phyloP scores from a whole-genome alignment of 306 rosid genomes.

The Vigna angularis region DNA sequence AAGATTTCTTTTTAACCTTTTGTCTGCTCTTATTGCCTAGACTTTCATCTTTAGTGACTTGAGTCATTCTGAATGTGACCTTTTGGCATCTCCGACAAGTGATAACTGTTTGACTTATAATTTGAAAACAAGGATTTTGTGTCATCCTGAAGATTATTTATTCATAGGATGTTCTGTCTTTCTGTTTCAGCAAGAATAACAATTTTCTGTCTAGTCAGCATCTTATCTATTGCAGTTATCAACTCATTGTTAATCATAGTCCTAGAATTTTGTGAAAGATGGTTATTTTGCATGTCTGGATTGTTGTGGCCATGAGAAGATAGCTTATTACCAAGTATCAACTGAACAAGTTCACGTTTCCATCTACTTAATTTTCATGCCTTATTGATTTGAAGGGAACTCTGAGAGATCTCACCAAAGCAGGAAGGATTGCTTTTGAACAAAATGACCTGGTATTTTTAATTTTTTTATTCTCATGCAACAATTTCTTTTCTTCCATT shows the following conservation, averaged over 20 bases:
- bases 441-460: slow-evolving; percentile 59
- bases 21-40: slow-evolving; percentile 14
- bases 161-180: background rate
- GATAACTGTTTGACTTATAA: background rate
- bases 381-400: slow-evolving; percentile 67
- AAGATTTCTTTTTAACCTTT: background rate
- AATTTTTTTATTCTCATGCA: background rate
- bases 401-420: slow-evolving; percentile 74
- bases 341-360: slow-evolving; percentile 27
- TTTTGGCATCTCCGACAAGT: background rate
- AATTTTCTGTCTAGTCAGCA: slow-evolving; percentile 17
- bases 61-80: slow-evolving; percentile 6
- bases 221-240: background rate
- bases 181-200: slow-evolving; percentile 31
- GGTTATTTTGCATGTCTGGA: slow-evolving; percentile 23
- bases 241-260: background rate
- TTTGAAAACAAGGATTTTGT: background rate
- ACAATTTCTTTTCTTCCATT: slow-evolving; percentile 19
- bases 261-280: slow-evolving; percentile 10
- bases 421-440: slow-evolving; percentile 62
- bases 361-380: slow-evolving; percentile 30
- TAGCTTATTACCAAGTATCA: slow-evolving; percentile 7
- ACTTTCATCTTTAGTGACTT: background rate
- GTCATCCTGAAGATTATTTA: slow-evolving; percentile 19
- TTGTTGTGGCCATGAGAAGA: background rate